Evolutionary conservation across 768 basidiomycete species (phyloP), one percentile per base, ranked within the genome.

Genomic region (Leucosporidium yakuticum): DNA sequence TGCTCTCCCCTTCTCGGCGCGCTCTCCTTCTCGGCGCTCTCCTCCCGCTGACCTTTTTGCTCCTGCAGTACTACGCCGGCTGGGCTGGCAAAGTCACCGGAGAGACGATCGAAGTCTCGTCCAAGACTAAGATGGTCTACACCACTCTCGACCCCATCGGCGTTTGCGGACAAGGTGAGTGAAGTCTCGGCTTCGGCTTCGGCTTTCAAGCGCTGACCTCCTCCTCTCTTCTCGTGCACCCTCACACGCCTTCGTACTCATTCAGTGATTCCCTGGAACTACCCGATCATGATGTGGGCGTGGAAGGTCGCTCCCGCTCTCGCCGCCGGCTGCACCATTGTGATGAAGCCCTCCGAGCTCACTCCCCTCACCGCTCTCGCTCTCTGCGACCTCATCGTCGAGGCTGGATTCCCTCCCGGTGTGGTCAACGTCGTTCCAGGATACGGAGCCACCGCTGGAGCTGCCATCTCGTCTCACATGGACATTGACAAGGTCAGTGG

Each of bases 291-390:
- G 67, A 79, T 77, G 77, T 77, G 76, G 73, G 68, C 73, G 2
- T 94, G 92, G 92, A 96, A 97, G 79, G 85, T 94, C 56, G 92
- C 88, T 15, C 94, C 92, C 14, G 91, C 93, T 20, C 84, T 97
- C 64, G 91, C 93, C 12, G 85, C 86, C 19, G 92, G 94, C 47
- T 94, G 91, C 80, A 91, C 90, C 29, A 87, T 95, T 76, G 88
- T 97, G 74, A 89, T 98, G 87, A 97, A 96, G 78, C 91, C 93
- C 4, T 92, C 89, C 0, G 74, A 75, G 54, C 64, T 68, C n/a
- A 73, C 74, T 36, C 64, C 65, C 19, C 60, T 69, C 48, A 70
- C 63, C 60, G 63, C 67, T 32, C 67, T 68, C 27, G 29, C 64
- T 61, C 65, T 93, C 19, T 89, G 88, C 48, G 87, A 90, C 76